phyloP scores from a whole-genome alignment of 2,329 filamentous ascomycete species.

The Xylariaceae sp. region DNA sequence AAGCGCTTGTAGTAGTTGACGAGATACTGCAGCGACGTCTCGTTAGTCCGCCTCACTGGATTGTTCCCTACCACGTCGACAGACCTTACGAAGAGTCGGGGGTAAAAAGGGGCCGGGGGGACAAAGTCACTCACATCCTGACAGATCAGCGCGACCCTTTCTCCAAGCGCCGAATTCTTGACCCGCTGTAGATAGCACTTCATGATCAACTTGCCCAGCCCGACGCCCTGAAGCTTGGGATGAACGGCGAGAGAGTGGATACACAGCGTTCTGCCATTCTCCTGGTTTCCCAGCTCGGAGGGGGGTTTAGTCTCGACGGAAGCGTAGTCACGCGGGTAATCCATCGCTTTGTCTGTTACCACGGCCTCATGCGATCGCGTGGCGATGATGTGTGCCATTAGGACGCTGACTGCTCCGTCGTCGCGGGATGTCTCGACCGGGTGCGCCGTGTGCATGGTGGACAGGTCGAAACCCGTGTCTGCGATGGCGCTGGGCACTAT shows the following conservation, averaged over 20 bases:
- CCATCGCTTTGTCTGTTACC: conserved; percentile 76
- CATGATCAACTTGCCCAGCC: conserved; percentile 70
- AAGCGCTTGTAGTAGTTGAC: conserved; percentile 73
- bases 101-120: neutral
- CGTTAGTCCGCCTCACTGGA: neutral
- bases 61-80: neutral
- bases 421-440: conserved; percentile 58
- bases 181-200: conserved; percentile 75
- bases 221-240: conserved; percentile 68
- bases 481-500: conserved; percentile 40
- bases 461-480: conserved; percentile 43
- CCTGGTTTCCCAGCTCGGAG: conserved; percentile 66
- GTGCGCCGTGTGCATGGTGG: conserved; percentile 51
- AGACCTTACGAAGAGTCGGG: neutral
- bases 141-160: conserved; percentile 72
- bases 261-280: conserved; percentile 69
- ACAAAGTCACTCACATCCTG: conserved; percentile 54
- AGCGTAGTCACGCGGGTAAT: conserved; percentile 47
- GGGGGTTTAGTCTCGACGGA: conserved; percentile 13
- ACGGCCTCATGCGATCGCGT: conserved; percentile 61
- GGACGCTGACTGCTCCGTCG: conserved; percentile 53
- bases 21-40: conserved; percentile 47
- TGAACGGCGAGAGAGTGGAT: conserved; percentile 80
- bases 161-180: conserved; percentile 63
- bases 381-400: conserved; percentile 75